Conservation (phyloP, 2,329 filamentous ascomycete genomes). For the Leptodontidium sp. region DNA sequence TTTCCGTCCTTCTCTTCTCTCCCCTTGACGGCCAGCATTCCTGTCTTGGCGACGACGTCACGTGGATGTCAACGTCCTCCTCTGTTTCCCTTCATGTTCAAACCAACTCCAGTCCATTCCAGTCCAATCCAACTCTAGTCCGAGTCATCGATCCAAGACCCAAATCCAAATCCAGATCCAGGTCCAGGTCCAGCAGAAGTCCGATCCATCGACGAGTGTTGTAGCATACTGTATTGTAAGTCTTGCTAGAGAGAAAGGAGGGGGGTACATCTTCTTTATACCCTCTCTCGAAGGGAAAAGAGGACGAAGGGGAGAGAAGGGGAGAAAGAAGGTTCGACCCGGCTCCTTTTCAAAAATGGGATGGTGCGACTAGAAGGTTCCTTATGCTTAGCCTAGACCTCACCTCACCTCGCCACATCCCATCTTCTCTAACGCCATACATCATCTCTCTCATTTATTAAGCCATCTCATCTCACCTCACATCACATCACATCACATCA, state of each 20-base stretch:
- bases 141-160: no score
- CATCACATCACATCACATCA: background rate
- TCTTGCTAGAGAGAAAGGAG: no score
- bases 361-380: conserved; percentile 3
- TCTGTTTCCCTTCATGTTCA: background rate
- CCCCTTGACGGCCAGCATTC: no score
- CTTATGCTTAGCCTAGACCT: background rate
- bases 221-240: no score
- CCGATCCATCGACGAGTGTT: no score
- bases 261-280: background rate
- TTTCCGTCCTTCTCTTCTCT: no score
- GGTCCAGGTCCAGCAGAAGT: no score
- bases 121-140: background rate
- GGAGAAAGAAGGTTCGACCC: no score
- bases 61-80: background rate
- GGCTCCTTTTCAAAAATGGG: conserved; percentile 12
- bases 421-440: background rate
- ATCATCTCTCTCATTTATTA: background rate
- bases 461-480: background rate
- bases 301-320: background rate
- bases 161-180: no score
- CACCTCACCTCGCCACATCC: background rate
- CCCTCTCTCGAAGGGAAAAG: background rate
- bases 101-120: background rate
- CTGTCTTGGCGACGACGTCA: no score